Base-by-base conservation (phyloP, 805 yeast genomes). In the Saccharomycopsis fibuligera region DNA sequence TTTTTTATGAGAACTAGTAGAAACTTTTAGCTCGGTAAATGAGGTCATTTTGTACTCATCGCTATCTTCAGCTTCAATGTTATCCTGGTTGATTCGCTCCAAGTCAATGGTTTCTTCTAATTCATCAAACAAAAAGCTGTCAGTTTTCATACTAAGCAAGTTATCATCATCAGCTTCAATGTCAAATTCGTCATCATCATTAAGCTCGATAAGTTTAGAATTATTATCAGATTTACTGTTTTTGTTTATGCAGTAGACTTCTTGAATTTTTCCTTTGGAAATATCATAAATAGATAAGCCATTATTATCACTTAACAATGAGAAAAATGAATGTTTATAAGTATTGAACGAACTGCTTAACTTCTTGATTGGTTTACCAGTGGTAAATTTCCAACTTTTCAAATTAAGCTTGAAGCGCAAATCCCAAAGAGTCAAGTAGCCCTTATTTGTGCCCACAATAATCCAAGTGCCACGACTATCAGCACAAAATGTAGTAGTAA, bases 381-480 rank as follows among this genome's bases (percentile, higher is more conserved):
- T 67, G 36, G 71, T 74, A 40, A 87, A 72, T 8, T 74, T 73
- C 79, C 88, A 84, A 1, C 82, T 68, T 52, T 75, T 80, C 31
- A 87, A 66, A 37, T 75, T 66, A 0, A 83, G 50, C 31, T 71
- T 71, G 61, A 88, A 86, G 47, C 95, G 68, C 31, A 86, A 55
- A 62, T 89, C 96, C 95, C 96, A 89, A 14, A 91, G 64, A 54
- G 79, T 81, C 27, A 93, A 60, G 0, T 82, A 67, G 1, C 97
- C 97, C 35, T 74, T 75, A 0, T 76, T 67, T 0, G 96, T 86
- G 0, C 96, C 97, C 2, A 83, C 60, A 6, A 86, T 61, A 1
- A 86, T 60, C 87, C 96, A 87, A 4, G 74, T 66, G 23, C 68
- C 64, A 14, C 70, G 65, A 0, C 66, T 62, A 47, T 82, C 84